Conservation (phyloP, 2,329 filamentous ascomycete genomes). For the Neophaeococcomyces aloes region DNA sequence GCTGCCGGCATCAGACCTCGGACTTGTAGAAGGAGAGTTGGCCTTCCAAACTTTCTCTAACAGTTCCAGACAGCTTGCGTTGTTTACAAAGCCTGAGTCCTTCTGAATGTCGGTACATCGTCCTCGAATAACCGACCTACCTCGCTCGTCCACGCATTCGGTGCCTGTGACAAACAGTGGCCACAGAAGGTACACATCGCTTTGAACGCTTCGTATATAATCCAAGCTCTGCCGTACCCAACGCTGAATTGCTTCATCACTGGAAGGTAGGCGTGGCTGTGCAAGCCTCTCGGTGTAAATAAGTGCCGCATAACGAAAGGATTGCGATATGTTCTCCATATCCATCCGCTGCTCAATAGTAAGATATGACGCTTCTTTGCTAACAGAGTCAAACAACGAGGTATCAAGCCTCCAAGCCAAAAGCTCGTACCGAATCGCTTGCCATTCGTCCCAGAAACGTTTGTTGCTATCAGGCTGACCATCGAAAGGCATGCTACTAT, state of each 20-base stretch:
- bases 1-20: background rate
- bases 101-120: slow-evolving; percentile 79
- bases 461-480: slow-evolving; percentile 42
- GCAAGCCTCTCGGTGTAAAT: slow-evolving; percentile 84
- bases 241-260: slow-evolving; percentile 68
- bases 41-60: slow-evolving; percentile 70
- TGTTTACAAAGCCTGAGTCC: slow-evolving; percentile 88
- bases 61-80: slow-evolving; percentile 72
- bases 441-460: slow-evolving; percentile 65
- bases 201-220: slow-evolving; percentile 69
- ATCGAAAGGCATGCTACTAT: background rate
- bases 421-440: slow-evolving; percentile 62
- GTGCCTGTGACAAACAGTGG: slow-evolving; percentile 83
- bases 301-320: slow-evolving; percentile 79
- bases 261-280: slow-evolving; percentile 61
- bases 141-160: slow-evolving; percentile 71
- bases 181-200: slow-evolving; percentile 87
- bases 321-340: slow-evolving; percentile 72
- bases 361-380: slow-evolving; percentile 26
- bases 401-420: slow-evolving; percentile 71
- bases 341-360: slow-evolving; percentile 58
- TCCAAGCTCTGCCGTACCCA: slow-evolving; percentile 72
- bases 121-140: slow-evolving; percentile 66
- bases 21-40: slow-evolving; percentile 19
- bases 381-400: slow-evolving; percentile 19